Evolutionary conservation across 306 rosid genomes (phyloP), one percentile per base, ranked within the genome.

Genomic region (Citrullus amarus): DNA sequence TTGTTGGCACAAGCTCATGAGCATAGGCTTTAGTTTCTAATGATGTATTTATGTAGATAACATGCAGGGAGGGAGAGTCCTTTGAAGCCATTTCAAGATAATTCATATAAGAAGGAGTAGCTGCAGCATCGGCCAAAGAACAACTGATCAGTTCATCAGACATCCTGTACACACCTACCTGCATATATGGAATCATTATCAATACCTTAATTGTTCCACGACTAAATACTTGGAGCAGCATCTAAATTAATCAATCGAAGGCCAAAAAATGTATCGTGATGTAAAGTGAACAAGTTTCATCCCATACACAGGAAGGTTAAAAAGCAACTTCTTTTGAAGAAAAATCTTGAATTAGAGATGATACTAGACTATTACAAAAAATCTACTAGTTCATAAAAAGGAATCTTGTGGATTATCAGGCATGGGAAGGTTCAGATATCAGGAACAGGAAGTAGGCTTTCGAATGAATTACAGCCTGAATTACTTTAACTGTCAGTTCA

Each of bases 121-220:
- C 88, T 25, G 97, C 99, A 36, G 99, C 98, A 87, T 92, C 98
- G 18, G 99, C 99, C 89, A 95, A 87, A 66, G 99, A 92, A 85
- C 99, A 95, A 53, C 96, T 86, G 76, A 95, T 92, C 11, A 85
- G 93, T 65, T 95, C 99, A 85, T 87, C 79, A 71, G 99, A 90
- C 99, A 91, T 95, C 81, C 97, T 82, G 85, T 87, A 95, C 38
- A 95, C 99, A 6, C 91, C 91, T 71, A 95, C 97, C 99, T 95
- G 91, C 82, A 86, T 65, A 82, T 48, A 81, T 77, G 66, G 13
- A 57, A 80, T 8, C 63, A 86, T 70, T 75, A 78, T 76, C 30
- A 77, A 6, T 44, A 69, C 12, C n/a, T 69, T 20, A 43, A 43
- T 66, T 1, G 32, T 72, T 72, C 56, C 77, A 72, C 43, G 44